Evolutionary conservation across 176 grass and related monocot species (phyloP).

Genomic region (Microstegium vimineum): DNA sequence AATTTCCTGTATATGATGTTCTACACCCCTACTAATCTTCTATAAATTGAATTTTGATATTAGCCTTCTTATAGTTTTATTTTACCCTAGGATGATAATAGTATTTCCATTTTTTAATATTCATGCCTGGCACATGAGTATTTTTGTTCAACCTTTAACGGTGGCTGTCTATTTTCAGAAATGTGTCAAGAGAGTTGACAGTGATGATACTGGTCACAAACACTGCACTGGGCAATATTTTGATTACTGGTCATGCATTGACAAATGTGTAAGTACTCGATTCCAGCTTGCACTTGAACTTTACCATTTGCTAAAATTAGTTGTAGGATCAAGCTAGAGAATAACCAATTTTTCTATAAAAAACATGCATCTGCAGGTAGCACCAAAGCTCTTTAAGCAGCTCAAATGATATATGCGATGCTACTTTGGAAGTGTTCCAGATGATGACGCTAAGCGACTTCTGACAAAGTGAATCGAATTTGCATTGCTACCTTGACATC

Average conservation of each 20-base stretch:
- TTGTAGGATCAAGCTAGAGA: neutral
- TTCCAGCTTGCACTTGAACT: neutral
- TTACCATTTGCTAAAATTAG: neutral
- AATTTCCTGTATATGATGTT: neutral
- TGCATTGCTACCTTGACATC: neutral
- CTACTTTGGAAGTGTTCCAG: neutral
- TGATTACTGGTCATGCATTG: constrained; percentile 63
- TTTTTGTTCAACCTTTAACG: neutral
- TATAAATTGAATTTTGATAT: neutral
- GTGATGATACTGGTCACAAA: constrained; percentile 58
- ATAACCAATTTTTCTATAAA: neutral
- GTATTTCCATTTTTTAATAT: neutral
- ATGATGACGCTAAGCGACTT: neutral
- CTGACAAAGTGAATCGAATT: neutral
- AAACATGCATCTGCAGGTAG: constrained; percentile 37
- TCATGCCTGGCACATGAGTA: neutral
- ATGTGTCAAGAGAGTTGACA: constrained; percentile 58
- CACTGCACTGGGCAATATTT: constrained; percentile 79
- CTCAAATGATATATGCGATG: constrained; percentile 35
- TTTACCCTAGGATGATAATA: neutral
- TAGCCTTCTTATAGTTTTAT: neutral
- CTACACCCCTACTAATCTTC: neutral
- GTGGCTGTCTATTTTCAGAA: constrained; percentile 26
- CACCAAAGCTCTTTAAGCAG: constrained; percentile 45
- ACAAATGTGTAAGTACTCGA: constrained; percentile 56